These are phyloP conservation scores for Senecio squalidus DNA, from an alignment of 140 eudicot species.

Conservation along the genomic window DNA sequence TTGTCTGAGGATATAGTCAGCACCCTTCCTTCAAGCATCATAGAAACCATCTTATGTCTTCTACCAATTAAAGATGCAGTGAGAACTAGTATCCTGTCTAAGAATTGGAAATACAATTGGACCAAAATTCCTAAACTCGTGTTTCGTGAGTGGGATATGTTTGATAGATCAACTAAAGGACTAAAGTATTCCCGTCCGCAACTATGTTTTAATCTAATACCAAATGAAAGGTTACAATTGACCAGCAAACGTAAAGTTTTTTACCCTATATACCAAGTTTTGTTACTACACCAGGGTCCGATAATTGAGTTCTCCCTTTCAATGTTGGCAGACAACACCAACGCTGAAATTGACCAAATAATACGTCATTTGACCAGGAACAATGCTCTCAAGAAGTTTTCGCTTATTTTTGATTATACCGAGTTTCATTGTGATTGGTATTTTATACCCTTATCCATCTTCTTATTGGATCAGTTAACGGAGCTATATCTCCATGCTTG, in stretches of 20 bases:
- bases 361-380: constrained; percentile 14
- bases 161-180: background rate
- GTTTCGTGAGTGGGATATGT: background rate
- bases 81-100: constrained; percentile 13
- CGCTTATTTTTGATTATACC: background rate
- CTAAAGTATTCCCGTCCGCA: too few relatives aligned
- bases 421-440: too few relatives aligned
- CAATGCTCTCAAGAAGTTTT: constrained; percentile 5
- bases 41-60: background rate
- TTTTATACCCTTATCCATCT: constrained; percentile 16
- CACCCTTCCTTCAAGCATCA: background rate
- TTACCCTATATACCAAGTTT: constrained; percentile 6
- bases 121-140: constrained; percentile 9
- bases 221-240: background rate
- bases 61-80: constrained; percentile 9
- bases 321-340: background rate
- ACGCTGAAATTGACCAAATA: constrained; percentile 19
- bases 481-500: constrained; percentile 24
- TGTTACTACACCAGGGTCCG: constrained; percentile 20
- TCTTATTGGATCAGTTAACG: constrained; percentile 13
- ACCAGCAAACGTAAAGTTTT: background rate
- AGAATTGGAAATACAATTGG: constrained; percentile 8
- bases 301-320: constrained; percentile 22
- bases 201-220: too few relatives aligned
- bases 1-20: background rate